These are phyloP conservation scores for Copromyces sp. DNA, from an alignment of 495 filamentous ascomycete genomes.

Conservation along the genomic window DNA sequence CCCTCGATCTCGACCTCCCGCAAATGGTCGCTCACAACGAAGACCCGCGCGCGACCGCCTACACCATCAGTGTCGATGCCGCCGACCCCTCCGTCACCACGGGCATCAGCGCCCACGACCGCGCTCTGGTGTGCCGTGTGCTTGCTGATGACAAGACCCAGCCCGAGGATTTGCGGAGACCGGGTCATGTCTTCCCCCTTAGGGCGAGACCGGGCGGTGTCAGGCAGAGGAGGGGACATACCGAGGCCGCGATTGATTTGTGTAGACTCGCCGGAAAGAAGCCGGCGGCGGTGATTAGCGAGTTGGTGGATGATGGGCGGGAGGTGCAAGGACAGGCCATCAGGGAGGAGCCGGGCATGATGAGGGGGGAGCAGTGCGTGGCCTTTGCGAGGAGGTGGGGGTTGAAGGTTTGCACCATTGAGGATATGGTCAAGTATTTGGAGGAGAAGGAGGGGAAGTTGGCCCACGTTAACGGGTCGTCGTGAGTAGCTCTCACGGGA, in stretches of 20 bases:
- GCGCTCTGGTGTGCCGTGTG: conserved; percentile 68
- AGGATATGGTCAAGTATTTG: conserved; percentile 71
- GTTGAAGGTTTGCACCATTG: conserved; percentile 89
- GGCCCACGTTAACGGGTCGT: conserved; percentile 26
- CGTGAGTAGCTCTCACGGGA: not conserved
- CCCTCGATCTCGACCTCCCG: conserved; percentile 60
- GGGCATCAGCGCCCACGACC: conserved; percentile 82
- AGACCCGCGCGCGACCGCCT: conserved; percentile 85
- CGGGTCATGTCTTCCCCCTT: conserved; percentile 86
- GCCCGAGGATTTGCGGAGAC: conserved; percentile 58
- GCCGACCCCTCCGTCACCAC: conserved; percentile 64
- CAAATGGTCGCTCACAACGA: conserved; percentile 79
- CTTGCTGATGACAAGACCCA: conserved; percentile 58
- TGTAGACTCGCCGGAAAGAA: conserved; percentile 68
- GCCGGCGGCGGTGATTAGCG: conserved; percentile 72
- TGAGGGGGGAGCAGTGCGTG: conserved; percentile 84
- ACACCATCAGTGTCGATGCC: conserved; percentile 81
- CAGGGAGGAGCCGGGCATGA: conserved; percentile 64
- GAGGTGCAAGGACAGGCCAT: conserved; percentile 47
- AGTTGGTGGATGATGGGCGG: conserved; percentile 73
- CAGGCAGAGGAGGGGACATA: conserved; percentile 69
- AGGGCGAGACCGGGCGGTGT: conserved; percentile 74
- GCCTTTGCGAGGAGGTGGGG: conserved; percentile 82
- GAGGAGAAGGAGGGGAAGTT: conserved; percentile 53
- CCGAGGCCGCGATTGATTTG: conserved; percentile 84